Conservation (phyloP, 1,139 yeast genomes). For the Ogataea hybrid region DNA sequence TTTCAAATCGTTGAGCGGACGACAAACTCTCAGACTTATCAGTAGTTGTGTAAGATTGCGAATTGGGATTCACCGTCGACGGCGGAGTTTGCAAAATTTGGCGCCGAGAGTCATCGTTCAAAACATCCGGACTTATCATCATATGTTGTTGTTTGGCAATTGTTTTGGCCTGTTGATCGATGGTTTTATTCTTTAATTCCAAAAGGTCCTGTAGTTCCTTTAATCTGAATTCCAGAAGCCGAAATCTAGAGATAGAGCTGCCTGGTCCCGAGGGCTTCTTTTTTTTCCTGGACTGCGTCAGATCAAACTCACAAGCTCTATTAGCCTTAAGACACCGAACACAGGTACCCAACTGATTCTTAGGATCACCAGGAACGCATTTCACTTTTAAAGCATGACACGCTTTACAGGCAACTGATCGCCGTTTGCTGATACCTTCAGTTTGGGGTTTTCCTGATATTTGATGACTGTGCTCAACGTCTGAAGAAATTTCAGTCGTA, state of each 20-base stretch:
- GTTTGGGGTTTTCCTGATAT: too few species aligned
- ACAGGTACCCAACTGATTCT: constrained; percentile 61
- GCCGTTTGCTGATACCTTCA: constrained; percentile 25
- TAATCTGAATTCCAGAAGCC: constrained; percentile 12
- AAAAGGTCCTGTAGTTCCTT: constrained; percentile 9
- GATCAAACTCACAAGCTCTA: constrained; percentile 65
- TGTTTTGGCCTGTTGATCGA: constrained; percentile 10
- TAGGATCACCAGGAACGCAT: constrained; percentile 69
- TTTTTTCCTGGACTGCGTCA: constrained; percentile 55
- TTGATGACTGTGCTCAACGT: constrained; percentile 3
- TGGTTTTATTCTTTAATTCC: constrained; percentile 8
- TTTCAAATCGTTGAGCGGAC: constrained; percentile 14
- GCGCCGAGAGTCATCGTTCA: neutral
- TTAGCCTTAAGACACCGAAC: constrained; percentile 66
- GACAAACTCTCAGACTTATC: too few species aligned
- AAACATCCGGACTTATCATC: neutral
- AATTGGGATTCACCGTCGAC: neutral
- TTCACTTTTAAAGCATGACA: constrained; percentile 81
- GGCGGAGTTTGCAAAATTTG: neutral
- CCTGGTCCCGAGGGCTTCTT: constrained; percentile 12
- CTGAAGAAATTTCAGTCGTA: constrained; percentile 7
- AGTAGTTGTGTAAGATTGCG: constrained; percentile 7
- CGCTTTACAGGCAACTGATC: constrained; percentile 69
- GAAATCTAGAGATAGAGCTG: constrained; percentile 8
- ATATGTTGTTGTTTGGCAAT: constrained; percentile 8